Percentiles rank a stretch among this genome's conserved stretches.
Evolutionary conservation across 1,284 basidiomycete genomes (phyloP).

Genomic region (Fomitopsis palustris): DNA sequence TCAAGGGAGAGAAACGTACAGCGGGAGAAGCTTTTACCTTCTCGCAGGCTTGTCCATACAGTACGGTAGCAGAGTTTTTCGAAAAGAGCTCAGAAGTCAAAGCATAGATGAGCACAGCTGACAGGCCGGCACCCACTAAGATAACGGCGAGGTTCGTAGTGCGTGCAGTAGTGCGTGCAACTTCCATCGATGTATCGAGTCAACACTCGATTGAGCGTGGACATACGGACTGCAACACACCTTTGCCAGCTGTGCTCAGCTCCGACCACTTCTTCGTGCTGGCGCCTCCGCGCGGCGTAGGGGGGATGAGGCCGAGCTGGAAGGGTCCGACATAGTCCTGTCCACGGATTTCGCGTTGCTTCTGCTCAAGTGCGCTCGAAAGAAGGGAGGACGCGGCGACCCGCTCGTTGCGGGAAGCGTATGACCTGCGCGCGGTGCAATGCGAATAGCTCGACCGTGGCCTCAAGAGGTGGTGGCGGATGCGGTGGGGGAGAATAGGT

Average conservation of each 20-base stretch:
- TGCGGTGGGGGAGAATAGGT: not conserved
- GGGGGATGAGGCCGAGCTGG: conserved; percentile 68
- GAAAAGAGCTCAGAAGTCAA: conserved; percentile 89
- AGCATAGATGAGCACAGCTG: conserved; percentile 80
- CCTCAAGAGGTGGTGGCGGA: not conserved
- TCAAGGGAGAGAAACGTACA: conserved; percentile 39
- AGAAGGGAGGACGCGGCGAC: conserved; percentile 50
- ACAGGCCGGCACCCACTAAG: conserved; percentile 77
- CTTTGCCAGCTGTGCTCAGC: conserved; percentile 77
- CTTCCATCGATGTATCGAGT: conserved; percentile 33
- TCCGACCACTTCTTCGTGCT: conserved; percentile 79
- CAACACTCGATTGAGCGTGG: not conserved
- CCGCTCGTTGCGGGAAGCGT: conserved; percentile 48
- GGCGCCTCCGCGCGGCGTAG: conserved; percentile 48
- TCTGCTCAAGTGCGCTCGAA: conserved; percentile 64
- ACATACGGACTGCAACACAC: conserved; percentile 39
- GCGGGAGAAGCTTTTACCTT: conserved; percentile 72
- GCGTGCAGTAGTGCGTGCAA: conserved; percentile 75
- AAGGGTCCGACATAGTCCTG: conserved; percentile 78
- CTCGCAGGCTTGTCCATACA: conserved; percentile 86
- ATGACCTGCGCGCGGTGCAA: conserved; percentile 28
- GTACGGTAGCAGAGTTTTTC: conserved; percentile 87
- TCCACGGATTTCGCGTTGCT: conserved; percentile 39
- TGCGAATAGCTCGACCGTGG: not conserved
- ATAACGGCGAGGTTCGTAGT: conserved; percentile 85